Conservation (phyloP, 768 basidiomycete species). For the Pleurotus salmoneostramineus region DNA sequence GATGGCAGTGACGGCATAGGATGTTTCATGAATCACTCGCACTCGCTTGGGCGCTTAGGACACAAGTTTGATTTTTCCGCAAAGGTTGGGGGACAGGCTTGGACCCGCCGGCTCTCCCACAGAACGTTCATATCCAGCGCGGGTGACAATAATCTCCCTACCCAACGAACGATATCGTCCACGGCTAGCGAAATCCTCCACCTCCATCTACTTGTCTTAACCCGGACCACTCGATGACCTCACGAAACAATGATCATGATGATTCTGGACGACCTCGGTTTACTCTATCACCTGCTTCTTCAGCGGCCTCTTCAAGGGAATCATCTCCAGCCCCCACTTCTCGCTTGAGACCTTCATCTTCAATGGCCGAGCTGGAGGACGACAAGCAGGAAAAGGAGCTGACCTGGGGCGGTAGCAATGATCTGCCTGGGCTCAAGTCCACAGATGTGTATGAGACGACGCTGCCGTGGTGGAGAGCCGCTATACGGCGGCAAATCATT, state of each 20-base stretch:
- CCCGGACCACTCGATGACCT: too few species aligned
- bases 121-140: too few species aligned
- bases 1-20: too few species aligned
- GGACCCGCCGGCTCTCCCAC: too few species aligned
- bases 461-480: conserved; percentile 64
- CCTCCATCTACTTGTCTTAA: too few species aligned
- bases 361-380: background rate
- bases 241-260: background rate
- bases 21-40: too few species aligned
- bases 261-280: background rate
- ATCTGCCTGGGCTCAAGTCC: conserved; percentile 2
- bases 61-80: too few species aligned
- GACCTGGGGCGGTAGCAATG: background rate
- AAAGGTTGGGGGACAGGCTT: too few species aligned
- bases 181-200: too few species aligned
- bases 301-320: background rate
- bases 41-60: too few species aligned
- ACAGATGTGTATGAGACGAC: conserved; percentile 60
- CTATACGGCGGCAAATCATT: conserved; percentile 51
- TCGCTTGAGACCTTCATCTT: background rate
- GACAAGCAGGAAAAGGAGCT: background rate
- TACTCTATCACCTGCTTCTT: background rate
- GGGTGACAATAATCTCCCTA: too few species aligned
- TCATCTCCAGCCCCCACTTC: background rate
- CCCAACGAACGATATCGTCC: too few species aligned